Evolutionary conservation across 2,329 filamentous ascomycete genomes (phyloP), one percentile per base, ranked within the genome.

Genomic region (Lecanoromycetidae sp.): DNA sequence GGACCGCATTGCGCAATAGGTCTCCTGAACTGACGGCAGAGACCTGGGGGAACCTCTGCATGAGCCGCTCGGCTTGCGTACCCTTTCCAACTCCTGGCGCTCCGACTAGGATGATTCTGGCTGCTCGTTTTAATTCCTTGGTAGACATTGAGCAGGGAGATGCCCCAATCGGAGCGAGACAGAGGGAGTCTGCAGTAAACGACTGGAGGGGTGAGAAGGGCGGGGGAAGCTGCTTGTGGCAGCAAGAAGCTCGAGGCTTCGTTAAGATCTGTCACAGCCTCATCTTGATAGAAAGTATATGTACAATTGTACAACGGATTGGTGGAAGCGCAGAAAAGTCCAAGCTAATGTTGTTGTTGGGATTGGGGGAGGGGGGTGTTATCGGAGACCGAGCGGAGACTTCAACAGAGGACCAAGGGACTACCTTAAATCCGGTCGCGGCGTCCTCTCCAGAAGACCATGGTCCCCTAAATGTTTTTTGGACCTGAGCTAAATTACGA

Each of bases 61-160:
- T 80, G 53, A 98, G 72, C 52, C 91, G 80, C 64, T 94, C 85
- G 43, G 86, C 87, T 70, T 98, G 91, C 3, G 91, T 98, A 53
- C 90, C 91, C 66, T 98, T 98, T 53, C 91, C 91, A 48, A 94
- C 91, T 49, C 88, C 88, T n/a, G 91, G 91, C 44, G 90, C 88
- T 57, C 91, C 91, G 58, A 98, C 79, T 56, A 98, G 79, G 61
- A 98, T 96, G 54, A 96, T 82, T 53, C 91, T 84, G 46, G 91
- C 91, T 49, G 91, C 90, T 67, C 75, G 80, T 55, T 74, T 76
- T 60, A 93, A 77, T 68, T 78, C 66, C 56, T 63, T 68, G 23
- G 60, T 60, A n/a, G 57, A 53, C 43, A 57, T 58, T 37, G 35
- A 26, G 12, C 15, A 15, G 10, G 20, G 8, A 9, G 12, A 19